A percentile compares a stretch with the other conserved stretches of the same genome.
Evolutionary conservation across 345 rosid genomes (phyloP).

Genomic region (Kandelia obovata): DNA sequence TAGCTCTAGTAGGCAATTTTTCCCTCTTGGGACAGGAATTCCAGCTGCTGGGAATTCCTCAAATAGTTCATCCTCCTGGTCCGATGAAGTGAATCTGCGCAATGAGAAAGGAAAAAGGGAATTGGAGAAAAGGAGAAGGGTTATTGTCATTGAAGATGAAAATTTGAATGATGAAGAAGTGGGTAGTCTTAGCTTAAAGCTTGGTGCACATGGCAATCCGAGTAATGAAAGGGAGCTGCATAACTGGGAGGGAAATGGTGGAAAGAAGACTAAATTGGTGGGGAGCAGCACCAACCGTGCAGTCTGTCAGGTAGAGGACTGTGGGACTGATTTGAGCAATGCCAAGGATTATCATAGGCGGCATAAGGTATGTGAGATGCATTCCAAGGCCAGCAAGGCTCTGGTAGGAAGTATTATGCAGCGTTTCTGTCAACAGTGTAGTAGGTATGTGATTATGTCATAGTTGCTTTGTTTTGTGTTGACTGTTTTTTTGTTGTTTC

Average conservation of each 20-base stretch:
- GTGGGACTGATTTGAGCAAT: conserved; percentile 87
- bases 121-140: conserved; percentile 77
- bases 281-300: conserved; percentile 59
- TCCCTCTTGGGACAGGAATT: conserved; percentile 45
- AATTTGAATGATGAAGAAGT: conserved; percentile 38
- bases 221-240: conserved; percentile 41
- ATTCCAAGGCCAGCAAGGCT: conserved; percentile 87
- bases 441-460: conserved; percentile 53
- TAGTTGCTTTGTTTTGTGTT: conserved; percentile 2
- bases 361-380: conserved; percentile 96
- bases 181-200: conserved; percentile 61
- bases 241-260: conserved; percentile 55
- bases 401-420: conserved; percentile 87
- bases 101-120: conserved; percentile 49
- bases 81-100: conserved; percentile 67
- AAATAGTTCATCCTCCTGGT: conserved; percentile 73
- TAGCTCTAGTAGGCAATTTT: conserved; percentile 45
- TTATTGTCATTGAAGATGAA: conserved; percentile 53
- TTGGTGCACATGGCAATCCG: conserved; percentile 60
- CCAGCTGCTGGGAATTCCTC: conserved; percentile 60
- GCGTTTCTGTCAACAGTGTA: conserved; percentile 99
- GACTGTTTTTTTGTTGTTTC: not conserved
- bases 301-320: conserved; percentile 88
- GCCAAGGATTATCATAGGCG: conserved; percentile 97
- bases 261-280: conserved; percentile 66